A percentile compares a stretch with the other conserved stretches of the same genome.
These are phyloP conservation scores for Gryganskiella cystojenkinii DNA, from an alignment of 192 early-diverging fungal genomes.

Conservation along the genomic window DNA sequence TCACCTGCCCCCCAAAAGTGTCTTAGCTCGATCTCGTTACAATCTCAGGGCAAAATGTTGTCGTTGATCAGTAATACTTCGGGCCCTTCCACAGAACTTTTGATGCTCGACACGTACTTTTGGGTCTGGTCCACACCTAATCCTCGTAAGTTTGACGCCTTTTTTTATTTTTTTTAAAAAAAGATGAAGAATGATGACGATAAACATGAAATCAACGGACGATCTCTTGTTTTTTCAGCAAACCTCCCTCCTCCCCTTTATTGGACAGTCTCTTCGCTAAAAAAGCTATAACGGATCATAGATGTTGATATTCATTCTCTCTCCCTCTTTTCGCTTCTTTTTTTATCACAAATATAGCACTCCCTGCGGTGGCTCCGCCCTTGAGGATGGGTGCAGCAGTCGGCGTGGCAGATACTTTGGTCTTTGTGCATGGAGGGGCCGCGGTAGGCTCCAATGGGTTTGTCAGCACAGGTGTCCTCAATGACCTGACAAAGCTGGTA, in stretches of 20 bases:
- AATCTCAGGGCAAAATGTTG: conserved; percentile 56
- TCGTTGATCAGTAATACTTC: conserved; percentile 58
- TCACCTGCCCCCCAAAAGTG: conserved; percentile 52
- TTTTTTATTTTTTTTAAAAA: background rate
- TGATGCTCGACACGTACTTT: conserved; percentile 55
- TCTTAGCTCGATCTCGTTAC: conserved; percentile 41
- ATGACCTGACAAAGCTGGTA: conserved; percentile 50
- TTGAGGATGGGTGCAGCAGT: conserved; percentile 38
- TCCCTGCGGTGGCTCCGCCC: conserved; percentile 40
- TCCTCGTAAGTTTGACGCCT: conserved; percentile 47
- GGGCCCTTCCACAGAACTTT: conserved; percentile 25
- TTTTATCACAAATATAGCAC: conserved; percentile 12
- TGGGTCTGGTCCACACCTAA: conserved; percentile 60
- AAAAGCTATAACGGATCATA: too few species aligned
- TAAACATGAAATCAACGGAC: too few species aligned
- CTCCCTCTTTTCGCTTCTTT: conserved; percentile 1
- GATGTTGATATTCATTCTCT: background rate
- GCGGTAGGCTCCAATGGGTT: conserved; percentile 23
- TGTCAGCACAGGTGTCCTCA: conserved; percentile 18
- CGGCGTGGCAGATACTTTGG: conserved; percentile 12
- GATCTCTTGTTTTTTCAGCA: too few species aligned
- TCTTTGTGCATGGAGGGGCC: conserved; percentile 42
- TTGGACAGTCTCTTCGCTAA: too few species aligned
- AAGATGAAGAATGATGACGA: too few species aligned
- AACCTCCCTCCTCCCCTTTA: too few species aligned